These are phyloP conservation scores for Kodamaea anthophila DNA, from an alignment of 1,139 yeast species.

Conservation along the genomic window DNA sequence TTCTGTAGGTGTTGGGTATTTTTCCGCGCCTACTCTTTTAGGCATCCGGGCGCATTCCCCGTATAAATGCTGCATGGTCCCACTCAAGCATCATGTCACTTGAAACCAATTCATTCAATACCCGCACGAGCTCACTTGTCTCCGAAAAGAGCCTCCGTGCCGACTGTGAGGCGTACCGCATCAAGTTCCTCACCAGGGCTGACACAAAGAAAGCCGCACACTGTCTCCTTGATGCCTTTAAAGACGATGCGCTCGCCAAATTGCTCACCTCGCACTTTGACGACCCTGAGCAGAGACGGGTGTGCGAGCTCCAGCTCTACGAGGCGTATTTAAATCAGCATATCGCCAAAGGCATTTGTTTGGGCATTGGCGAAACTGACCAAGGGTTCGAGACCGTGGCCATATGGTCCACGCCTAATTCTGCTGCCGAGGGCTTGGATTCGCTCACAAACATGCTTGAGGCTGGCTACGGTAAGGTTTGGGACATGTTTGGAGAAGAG, in stretches of 20 bases:
- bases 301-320: conserved; percentile 44
- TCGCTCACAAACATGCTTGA: conserved; percentile 47
- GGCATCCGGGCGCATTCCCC: too few species aligned
- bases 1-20: too few species aligned
- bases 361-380: conserved; percentile 40
- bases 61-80: conserved; percentile 1
- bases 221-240: conserved; percentile 48
- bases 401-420: conserved; percentile 56
- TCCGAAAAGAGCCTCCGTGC: conserved; percentile 4
- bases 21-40: too few species aligned
- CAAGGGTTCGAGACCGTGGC: conserved; percentile 57
- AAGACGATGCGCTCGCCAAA: conserved; percentile 46
- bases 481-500: conserved; percentile 45
- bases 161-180: conserved; percentile 8
- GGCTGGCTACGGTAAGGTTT: conserved; percentile 51
- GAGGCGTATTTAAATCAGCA: conserved; percentile 56
- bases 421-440: conserved; percentile 36
- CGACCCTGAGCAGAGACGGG: conserved; percentile 27
- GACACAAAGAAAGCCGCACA: conserved; percentile 52
- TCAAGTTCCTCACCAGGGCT: conserved; percentile 26
- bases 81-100: conserved; percentile 1
- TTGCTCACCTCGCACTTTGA: conserved; percentile 41
- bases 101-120: conserved; percentile 4
- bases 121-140: conserved; percentile 5
- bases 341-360: conserved; percentile 48